Evolutionary conservation across 805 yeast species (phyloP).

Genomic region (Saturnispora gosingensis): DNA sequence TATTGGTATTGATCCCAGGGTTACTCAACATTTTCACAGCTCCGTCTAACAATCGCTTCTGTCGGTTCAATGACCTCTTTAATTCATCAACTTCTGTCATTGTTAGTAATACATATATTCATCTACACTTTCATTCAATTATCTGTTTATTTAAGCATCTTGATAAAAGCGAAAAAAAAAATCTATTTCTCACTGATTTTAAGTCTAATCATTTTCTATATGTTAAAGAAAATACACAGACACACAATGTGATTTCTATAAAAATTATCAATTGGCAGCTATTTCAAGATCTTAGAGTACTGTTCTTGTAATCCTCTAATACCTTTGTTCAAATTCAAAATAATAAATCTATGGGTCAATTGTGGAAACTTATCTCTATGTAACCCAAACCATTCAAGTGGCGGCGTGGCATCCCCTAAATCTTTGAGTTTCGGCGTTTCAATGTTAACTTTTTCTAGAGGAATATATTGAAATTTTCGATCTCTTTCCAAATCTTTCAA

Average conservation of each 20-base stretch:
- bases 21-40: conserved; percentile 6
- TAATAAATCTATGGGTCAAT: conserved; percentile 71
- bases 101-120: neutral
- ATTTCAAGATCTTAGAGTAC: conserved; percentile 42
- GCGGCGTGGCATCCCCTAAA: conserved; percentile 95
- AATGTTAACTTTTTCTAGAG: conserved; percentile 69
- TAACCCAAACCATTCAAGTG: conserved; percentile 95
- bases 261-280: conserved; percentile 2
- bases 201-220: neutral
- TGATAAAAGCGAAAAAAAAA: neutral
- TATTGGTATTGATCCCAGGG: neutral
- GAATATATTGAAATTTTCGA: conserved; percentile 41
- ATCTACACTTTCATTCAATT: neutral
- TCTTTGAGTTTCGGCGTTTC: conserved; percentile 87
- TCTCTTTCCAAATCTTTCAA: conserved; percentile 41
- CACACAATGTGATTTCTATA: no score
- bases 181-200: neutral
- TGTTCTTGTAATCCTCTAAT: conserved; percentile 58
- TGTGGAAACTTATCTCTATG: conserved; percentile 82
- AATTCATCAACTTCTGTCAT: neutral
- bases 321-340: conserved; percentile 62
- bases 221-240: neutral
- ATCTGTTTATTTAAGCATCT: neutral
- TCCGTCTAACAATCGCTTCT: conserved; percentile 1
- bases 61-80: neutral